Base-by-base conservation (phyloP, 768 basidiomycete genomes). In the Podaxis rugospora region DNA sequence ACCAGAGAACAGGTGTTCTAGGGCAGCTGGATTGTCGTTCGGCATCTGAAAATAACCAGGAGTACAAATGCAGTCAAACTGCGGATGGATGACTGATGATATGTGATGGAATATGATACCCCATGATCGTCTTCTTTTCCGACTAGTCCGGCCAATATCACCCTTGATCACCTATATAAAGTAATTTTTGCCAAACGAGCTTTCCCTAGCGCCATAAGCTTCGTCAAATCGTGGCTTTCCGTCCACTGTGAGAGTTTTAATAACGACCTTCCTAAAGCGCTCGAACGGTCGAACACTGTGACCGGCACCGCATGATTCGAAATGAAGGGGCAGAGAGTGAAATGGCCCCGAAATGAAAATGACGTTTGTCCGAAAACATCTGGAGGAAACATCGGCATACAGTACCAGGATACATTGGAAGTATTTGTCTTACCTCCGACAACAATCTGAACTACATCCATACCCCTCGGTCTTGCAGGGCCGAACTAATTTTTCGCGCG, bases 201-300 rank as follows among this genome's bases (percentile, higher is more conserved):
- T 28, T 53, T 59, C 58, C 32, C 35, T 2, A 5, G 9, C 47
- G 10, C 2, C 4, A 5, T 11, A 39, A 50, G 28, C 36, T 23
- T 51, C 46, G 18, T 5, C 56, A 32, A 57, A 21, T 16, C 28
- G 25, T 49, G 56, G 27, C 40, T 32, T 50, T 58, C 36, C 37
- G 44, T 28, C 36, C 44, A 58, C 57, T 50, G 57, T 58, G 46
- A 50, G 55, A 57, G 55, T 16, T 44, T 42, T 42, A 58, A 51
- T 50, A 9, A 50, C 32, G 18, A 37, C 46, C n/a, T 35, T 47
- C 44, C 28, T 32, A 47, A 36, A 36, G 44, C 32, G 27, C 55
- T 54, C 36, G 52, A 37, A 32, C 11, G 52, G 23, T 10, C 3
- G 18, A 23, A 55, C 42, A 21, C 16, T 18, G 3, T 42, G n/a